Conservation (phyloP, 768 basidiomycete species). For the Mycena maculata region DNA sequence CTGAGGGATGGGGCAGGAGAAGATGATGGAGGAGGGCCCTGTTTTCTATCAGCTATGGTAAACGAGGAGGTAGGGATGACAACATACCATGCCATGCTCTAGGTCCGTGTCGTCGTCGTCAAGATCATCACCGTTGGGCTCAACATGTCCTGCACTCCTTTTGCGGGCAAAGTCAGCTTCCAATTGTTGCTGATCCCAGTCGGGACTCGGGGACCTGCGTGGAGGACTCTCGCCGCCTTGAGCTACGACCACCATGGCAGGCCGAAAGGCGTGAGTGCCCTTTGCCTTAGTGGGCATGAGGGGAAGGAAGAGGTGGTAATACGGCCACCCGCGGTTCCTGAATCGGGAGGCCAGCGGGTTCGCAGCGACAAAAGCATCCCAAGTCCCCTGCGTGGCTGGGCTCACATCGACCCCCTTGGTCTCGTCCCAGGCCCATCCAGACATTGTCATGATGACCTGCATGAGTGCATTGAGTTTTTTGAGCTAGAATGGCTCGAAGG, state of each 20-base stretch:
- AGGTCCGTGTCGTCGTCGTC: too few relatives aligned
- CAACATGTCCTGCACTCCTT: too few relatives aligned
- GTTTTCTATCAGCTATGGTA: background rate
- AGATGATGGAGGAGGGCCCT: background rate
- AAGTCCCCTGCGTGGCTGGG: slow-evolving; percentile 22
- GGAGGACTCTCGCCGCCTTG: too few relatives aligned
- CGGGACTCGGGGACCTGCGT: background rate
- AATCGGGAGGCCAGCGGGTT: slow-evolving; percentile 35
- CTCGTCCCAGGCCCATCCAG: slow-evolving; percentile 43
- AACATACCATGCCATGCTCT: too few relatives aligned
- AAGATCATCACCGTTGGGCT: too few relatives aligned
- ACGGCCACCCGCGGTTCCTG: slow-evolving; percentile 39
- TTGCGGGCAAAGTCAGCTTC: too few relatives aligned
- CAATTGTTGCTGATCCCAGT: background rate
- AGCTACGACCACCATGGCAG: background rate
- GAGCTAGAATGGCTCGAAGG: too few relatives aligned
- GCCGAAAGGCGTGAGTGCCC: slow-evolving; percentile 20
- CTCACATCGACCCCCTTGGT: slow-evolving; percentile 28
- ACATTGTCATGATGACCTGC: slow-evolving; percentile 27
- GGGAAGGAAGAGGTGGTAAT: slow-evolving; percentile 26
- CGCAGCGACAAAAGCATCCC: slow-evolving; percentile 16
- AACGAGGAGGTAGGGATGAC: background rate
- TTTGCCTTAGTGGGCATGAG: slow-evolving; percentile 33
- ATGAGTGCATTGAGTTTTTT: too few relatives aligned
- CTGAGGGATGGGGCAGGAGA: too few relatives aligned